Conservation (phyloP, 2,329 filamentous ascomycete genomes). For the Akanthomyces dipterigenus region DNA sequence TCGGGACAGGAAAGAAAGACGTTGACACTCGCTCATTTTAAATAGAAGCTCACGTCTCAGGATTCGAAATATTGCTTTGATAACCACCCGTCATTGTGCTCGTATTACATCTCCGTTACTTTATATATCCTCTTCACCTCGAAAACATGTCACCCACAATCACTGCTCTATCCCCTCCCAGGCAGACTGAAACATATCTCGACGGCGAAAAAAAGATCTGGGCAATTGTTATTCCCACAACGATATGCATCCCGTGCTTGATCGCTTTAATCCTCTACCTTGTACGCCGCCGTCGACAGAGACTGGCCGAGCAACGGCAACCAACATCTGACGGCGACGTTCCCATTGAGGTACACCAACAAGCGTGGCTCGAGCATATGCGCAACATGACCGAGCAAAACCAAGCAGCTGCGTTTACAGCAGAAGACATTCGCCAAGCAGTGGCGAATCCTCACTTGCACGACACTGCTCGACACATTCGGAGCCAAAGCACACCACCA, state of each 20-base stretch:
- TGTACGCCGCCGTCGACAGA: neutral
- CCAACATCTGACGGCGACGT: neutral
- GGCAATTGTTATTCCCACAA: neutral
- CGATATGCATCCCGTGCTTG: neutral
- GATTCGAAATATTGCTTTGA: neutral
- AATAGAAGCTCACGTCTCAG: neutral
- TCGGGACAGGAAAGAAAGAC: too few species aligned
- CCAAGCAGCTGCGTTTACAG: too few species aligned
- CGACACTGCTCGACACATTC: neutral
- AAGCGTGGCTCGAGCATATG: neutral
- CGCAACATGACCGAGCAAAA: neutral
- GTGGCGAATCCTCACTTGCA: neutral
- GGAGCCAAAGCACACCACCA: slow-evolving; percentile 3
- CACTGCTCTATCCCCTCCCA: neutral
- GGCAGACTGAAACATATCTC: neutral
- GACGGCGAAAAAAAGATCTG: slow-evolving; percentile 3
- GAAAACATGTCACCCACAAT: neutral
- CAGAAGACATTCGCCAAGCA: neutral
- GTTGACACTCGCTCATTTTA: neutral
- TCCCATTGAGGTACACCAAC: neutral
- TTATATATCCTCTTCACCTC: neutral
- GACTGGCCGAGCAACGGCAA: neutral
- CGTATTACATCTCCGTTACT: neutral
- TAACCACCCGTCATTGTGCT: neutral
- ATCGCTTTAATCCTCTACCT: neutral